Base-by-base conservation (phyloP, 2,329 filamentous ascomycete genomes). In the Fusarium protoensiforme region DNA sequence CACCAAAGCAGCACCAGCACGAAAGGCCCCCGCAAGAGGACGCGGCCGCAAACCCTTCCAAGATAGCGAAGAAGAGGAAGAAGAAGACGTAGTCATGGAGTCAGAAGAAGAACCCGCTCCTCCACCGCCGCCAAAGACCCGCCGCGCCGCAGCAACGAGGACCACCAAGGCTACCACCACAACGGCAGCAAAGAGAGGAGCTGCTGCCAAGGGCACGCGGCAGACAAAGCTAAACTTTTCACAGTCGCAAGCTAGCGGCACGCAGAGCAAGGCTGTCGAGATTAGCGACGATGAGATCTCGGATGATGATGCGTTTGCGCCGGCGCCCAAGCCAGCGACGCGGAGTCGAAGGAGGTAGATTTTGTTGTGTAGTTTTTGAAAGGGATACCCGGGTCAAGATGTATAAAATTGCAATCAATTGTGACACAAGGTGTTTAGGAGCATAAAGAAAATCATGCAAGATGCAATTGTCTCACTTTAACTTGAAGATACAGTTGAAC, bases 271-370 rank as follows among this genome's bases (percentile, higher is more conserved):
- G 39, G 84, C 85, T n/a, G 77, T 89, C 18, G 89, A 91, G 76
- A 87, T 92, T 62, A 92, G 90, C 69, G 90, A 91, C 67, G 90
- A 92, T 77, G 90, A 91, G 79, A 91, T 92, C 51, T 89, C 87
- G 0, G 89, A 90, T 65, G 89, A 91, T 48, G 88, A 90, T 79
- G 82, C 85, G 0, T 92, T 92, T 79, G 89, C 91, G 79, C 84
- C 87, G 7, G 84, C 78, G 29, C 59, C 59, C 33, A 73, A 77
- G n/a, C 72, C 71, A 20, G 72, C 81, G 20, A 79, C 76, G n/a
- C 74, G 81, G 61, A 79, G 80, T 7, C 79, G 81, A 57, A 78
- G 79, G 53, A 75, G 80, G 60, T 81, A 68, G 75, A 24, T 24
- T 24, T 35, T 20, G 24, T 53, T 20, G 14, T 3, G 20, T 13